Conservation (phyloP, 2,329 filamentous ascomycete genomes). For the Cladosporium sphaerospermum region DNA sequence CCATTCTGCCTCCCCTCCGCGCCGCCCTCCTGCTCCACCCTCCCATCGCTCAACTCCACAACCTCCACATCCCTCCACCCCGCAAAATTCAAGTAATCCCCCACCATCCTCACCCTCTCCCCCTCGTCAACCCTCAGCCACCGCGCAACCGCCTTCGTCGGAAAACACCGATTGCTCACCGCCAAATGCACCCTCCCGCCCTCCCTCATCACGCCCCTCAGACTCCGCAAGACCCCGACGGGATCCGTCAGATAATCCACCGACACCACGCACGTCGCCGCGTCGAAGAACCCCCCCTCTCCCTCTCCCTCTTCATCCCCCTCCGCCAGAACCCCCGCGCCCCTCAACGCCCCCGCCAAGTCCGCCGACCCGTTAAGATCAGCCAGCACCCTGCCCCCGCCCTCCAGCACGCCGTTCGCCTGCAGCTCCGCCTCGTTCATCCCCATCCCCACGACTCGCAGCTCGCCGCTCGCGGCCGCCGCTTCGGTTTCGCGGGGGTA, state of each 20-base stretch:
- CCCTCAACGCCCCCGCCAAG: constrained; percentile 20
- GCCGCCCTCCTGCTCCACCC: constrained; percentile 15
- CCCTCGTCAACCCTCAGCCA: constrained; percentile 44
- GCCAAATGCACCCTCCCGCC: constrained; percentile 46
- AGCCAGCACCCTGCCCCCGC: constrained; percentile 26
- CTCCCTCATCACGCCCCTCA: constrained; percentile 35
- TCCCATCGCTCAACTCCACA: constrained; percentile 43
- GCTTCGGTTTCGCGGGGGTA: constrained; percentile 33
- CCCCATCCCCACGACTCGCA: constrained; percentile 43
- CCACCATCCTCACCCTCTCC: constrained; percentile 45
- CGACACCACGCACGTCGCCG: constrained; percentile 45
- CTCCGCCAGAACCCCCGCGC: constrained; percentile 8
- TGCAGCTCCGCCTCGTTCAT: constrained; percentile 44
- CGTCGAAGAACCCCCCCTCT: constrained; percentile 31
- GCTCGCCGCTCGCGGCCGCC: constrained; percentile 18
- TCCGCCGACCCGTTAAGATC: constrained; percentile 42
- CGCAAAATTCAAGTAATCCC: constrained; percentile 46
- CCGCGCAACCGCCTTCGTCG: constrained; percentile 45
- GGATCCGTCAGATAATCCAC: constrained; percentile 48
- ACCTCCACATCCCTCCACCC: constrained; percentile 50
- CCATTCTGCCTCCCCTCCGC: constrained; percentile 14
- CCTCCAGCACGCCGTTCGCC: constrained; percentile 27
- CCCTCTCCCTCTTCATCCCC: constrained; percentile 1
- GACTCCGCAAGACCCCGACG: constrained; percentile 38
- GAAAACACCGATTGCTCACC: constrained; percentile 49